Evolutionary conservation across 1,284 basidiomycete species (phyloP), one percentile per base, ranked within the genome.

Genomic region (Chalciporus sp.): DNA sequence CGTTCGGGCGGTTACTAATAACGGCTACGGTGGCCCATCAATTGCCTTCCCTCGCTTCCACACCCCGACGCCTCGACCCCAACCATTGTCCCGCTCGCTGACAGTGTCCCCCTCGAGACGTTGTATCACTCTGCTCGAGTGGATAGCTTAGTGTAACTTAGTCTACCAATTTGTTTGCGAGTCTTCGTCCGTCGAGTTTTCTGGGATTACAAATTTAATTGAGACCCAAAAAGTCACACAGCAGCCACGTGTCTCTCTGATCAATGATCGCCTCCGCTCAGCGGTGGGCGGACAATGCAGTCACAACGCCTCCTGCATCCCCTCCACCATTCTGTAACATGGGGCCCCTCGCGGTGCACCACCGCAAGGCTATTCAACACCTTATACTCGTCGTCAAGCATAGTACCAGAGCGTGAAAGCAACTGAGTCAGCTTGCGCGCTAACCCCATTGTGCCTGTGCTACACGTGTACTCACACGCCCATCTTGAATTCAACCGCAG

Each of bases 381-480:
- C 9, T 28, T 35, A 26, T 31, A 23, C 44, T 31, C 31, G 26
- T 33, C 17, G 37, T 44, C 47, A 41, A 43, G 14, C 47, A 26
- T 35, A 12, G 6, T 23, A 23, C 6, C 52, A 52, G 44, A 41
- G 33, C 49, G 51, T 44, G 31, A 20, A 23, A 39, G 17, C 54
- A 35, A 52, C 44, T 39, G 31, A 28, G 43, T 29, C 47, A 42
- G 47, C 26, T 47, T 33, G 69, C 63, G 65, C 67, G 65, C 68
- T 67, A 67, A 71, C 63, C 49, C 61, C 70, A 61, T 65, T 56
- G 56, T 59, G 52, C 47, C 44, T 61, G 49, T 56, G 10, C 39
- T 42, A 70, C 66, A 68, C 66, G 66, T 68, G 66, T 69, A 46
- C 64, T 68, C 70, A 65, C 66, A 68, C 70, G 66, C 62, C 53